Evolutionary conservation across 164 flowering plant genomes (phyloP), one percentile per base, ranked within the genome.

Genomic region (Chloranthus sessilifolius): DNA sequence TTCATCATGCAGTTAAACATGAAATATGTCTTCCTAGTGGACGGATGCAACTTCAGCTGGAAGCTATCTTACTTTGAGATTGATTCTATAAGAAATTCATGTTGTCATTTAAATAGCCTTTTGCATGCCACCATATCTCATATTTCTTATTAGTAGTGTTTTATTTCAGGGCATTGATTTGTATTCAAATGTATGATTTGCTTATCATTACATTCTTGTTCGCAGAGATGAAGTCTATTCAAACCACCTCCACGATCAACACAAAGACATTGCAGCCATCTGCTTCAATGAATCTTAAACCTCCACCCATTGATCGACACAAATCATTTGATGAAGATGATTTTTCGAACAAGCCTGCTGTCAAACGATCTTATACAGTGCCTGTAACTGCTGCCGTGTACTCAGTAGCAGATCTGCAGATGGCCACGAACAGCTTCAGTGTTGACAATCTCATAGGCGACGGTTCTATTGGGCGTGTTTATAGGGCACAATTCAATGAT

Each of bases 381-480:
- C 73, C 81, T 20, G 62, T 70, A 56, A 72, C 74, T 56, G 81
- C 75, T 27, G 57, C 56, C 26, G 60, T 66, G n/a, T 89, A 75
- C 67, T 86, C 99, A 16, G 55, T 89, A 60, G 97, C 96, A 22
- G 99, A 94, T 60, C 73, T 94, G 55, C 97, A 94, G 67, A 81
- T 87, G 58, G 97, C 97, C 39, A 94, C 99, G 15, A 77, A 75
- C 43, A 94, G 97, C 69, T 94, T 89, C 64, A 81, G 72, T 67
- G 64, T 66, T 7, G 97, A 89, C 0, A 76, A 80, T 52, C 83
- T 89, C 55, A 66, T 94, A 43, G 95, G 95, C 9, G 97, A 89
- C 61, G 99, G 97, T 27, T 72, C 92, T 44, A 74, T 84, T 58
- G 99, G 99, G 39, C 84, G 97, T 62, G 97, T 89, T 30, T 94